Evolutionary conservation across 169 alveolate species (phyloP).

Genomic region (Plasmodium gallinaceum): DNA sequence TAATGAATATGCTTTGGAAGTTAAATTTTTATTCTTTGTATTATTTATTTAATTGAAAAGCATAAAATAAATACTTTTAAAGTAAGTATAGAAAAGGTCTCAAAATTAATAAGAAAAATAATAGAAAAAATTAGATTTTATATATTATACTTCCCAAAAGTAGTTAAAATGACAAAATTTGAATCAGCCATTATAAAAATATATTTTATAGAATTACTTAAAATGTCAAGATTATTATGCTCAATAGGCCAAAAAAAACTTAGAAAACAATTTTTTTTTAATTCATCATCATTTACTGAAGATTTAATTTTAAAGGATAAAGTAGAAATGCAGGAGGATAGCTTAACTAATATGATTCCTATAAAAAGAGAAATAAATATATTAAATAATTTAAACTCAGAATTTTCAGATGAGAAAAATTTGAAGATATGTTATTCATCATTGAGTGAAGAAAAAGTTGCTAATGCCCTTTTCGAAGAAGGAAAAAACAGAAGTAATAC

Average conservation of each 20-base stretch:
- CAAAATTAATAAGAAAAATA: slow-evolving; percentile 23
- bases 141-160: slow-evolving; percentile 24
- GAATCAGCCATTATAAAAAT: slow-evolving; percentile 45
- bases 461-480: background rate
- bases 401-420: background rate
- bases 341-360: background rate
- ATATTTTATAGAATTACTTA: slow-evolving; percentile 37
- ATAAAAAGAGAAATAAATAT: background rate
- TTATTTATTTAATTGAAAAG: slow-evolving; percentile 37
- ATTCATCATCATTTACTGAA: background rate
- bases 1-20: slow-evolving; percentile 15
- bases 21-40: slow-evolving; percentile 40
- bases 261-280: too few relatives aligned
- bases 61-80: slow-evolving; percentile 1
- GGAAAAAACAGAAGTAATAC: background rate
- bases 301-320: background rate
- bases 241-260: background rate
- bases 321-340: background rate
- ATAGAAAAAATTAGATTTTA: slow-evolving; percentile 1
- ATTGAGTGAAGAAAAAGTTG: background rate
- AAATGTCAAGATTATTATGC: slow-evolving; percentile 16
- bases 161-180: slow-evolving; percentile 20
- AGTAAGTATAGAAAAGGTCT: background rate
- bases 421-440: background rate
- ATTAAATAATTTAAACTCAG: background rate